phyloP scores from a whole-genome alignment of 2,329 filamentous ascomycete species.

The Penicillium brevicompactum region DNA sequence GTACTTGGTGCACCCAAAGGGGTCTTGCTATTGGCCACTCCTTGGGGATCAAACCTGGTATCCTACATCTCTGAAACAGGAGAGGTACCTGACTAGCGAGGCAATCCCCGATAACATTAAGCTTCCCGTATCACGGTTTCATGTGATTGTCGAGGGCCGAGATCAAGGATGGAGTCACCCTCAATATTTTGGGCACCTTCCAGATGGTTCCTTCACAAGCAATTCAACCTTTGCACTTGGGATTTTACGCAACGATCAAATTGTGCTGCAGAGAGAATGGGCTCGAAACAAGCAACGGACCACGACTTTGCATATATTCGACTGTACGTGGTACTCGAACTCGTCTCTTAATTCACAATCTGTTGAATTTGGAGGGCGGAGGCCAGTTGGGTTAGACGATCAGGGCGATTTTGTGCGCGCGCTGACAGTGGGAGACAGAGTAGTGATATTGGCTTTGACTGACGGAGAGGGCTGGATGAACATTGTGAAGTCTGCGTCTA shows the following conservation, averaged over 20 bases:
- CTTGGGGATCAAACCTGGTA: not conserved
- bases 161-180: constrained; percentile 1
- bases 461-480: not conserved
- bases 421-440: not conserved
- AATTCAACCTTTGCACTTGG: not conserved
- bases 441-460: not conserved
- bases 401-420: not conserved
- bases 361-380: not conserved
- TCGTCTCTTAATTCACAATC: not conserved
- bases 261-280: not conserved
- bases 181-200: not conserved
- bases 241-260: not conserved
- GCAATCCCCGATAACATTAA: not conserved
- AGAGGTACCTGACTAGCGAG: not conserved
- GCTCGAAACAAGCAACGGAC: not conserved
- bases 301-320: not conserved
- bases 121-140: not conserved
- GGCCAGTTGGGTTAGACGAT: not conserved
- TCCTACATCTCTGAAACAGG: not conserved
- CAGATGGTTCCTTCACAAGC: not conserved
- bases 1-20: not conserved
- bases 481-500: not conserved
- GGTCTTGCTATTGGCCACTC: not conserved
- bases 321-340: not conserved
- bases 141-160: not conserved